Evolutionary conservation across 148 eudicot genomes (phyloP).

Genomic region (Talinum fruticosum): DNA sequence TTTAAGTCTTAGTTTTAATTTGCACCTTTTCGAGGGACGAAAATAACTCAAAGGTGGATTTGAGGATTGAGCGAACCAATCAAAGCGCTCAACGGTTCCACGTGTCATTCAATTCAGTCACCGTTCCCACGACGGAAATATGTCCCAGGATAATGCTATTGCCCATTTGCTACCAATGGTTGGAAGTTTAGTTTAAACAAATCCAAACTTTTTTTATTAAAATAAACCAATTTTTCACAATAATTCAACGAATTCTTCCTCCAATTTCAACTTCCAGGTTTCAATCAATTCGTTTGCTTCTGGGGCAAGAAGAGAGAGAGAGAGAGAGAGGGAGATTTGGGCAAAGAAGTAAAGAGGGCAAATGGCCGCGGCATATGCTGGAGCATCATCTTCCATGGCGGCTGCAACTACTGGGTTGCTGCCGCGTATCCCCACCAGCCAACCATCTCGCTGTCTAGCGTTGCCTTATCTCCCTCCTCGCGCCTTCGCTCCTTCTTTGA

Average conservation of each 20-base stretch:
- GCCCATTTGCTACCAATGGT: conserved; percentile 19
- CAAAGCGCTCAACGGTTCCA: background rate
- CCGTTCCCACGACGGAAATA: background rate
- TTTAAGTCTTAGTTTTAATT: too few species aligned
- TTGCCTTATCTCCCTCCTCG: conserved; percentile 59
- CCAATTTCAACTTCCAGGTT: background rate
- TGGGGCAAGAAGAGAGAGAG: background rate
- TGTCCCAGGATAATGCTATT: conserved; percentile 22
- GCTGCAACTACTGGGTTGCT: conserved; percentile 66
- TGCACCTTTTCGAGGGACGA: too few species aligned
- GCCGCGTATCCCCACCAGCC: conserved; percentile 45
- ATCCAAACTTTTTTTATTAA: background rate
- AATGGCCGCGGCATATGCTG: conserved; percentile 44
- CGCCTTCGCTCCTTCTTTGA: conserved; percentile 24
- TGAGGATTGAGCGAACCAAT: conserved; percentile 27
- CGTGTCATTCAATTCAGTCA: conserved; percentile 21
- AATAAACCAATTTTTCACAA: background rate
- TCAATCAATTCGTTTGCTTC: background rate
- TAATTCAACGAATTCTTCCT: background rate
- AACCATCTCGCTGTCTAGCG: conserved; percentile 41
- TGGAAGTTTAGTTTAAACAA: conserved; percentile 21
- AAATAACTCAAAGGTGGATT: conserved; percentile 20
- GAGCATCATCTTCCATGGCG: conserved; percentile 69
- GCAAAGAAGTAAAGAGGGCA: background rate
- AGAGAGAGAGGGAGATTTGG: background rate